Base-by-base conservation (phyloP, 805 yeast species). In the Wickerhamomyces pijperi region DNA sequence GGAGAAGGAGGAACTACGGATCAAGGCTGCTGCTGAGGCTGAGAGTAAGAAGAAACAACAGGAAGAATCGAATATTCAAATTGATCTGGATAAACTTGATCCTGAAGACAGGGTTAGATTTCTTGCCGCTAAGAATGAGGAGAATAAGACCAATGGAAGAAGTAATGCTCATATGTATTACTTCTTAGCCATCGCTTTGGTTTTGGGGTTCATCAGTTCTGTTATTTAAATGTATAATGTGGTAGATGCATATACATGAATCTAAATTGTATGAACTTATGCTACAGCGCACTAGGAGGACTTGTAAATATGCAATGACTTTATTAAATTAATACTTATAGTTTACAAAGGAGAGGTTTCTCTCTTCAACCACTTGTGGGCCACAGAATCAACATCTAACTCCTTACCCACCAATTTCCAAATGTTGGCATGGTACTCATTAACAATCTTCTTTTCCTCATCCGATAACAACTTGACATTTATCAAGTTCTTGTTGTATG, bases 401-500 rank as follows among this genome's bases (percentile, higher is more conserved):
- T 65, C 62, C 12, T 63, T 72, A 32, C 60, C 62, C 34, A 83
- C 56, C 17, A 64, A 70, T 4, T 65, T 55, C 68, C 81, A 72
- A 17, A 87, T 70, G 23, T 55, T 56, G 9, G 54, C 49, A 56
- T 88, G 87, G 54, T 82, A 87, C 1, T 54, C 49, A 53, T 92
- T 78, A 43, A 92, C 65, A 79, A 86, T 78, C 1, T 55, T 48
- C 41, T 68, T 68, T 59, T 90, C 97, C 15, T 74, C 79, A 0
- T 46, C 43, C 2, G 72, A 67, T 48, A 90, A 65, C 54, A 84
- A 47, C 5, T 50, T 46, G 7, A 49, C 56, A 53, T 87, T 84
- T 42, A 88, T 86, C 54, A 90, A 68, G 37, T 73, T 76, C 46
- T 68, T 68, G 57, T 95, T 85, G 59, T 82, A 82, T 16, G 98